Conservation (phyloP, 352 stramenopile species). For the Pythium vanterpoolii region DNA sequence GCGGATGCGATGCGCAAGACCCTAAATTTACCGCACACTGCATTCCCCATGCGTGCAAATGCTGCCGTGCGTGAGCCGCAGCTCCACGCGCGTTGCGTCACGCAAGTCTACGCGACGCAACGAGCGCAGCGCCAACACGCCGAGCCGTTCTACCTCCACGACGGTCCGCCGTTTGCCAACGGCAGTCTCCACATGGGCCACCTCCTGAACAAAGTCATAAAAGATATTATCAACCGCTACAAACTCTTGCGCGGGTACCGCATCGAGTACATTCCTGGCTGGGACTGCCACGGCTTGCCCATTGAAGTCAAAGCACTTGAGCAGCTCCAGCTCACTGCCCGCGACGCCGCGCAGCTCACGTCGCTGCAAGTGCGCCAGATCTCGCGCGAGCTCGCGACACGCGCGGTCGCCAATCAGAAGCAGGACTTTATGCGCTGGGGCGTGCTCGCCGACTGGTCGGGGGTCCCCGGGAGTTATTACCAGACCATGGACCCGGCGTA, state of each 20-base stretch:
- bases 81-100: constrained; percentile 64
- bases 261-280: constrained; percentile 96
- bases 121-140: constrained; percentile 11
- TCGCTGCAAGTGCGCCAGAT: constrained; percentile 91
- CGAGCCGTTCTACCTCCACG: constrained; percentile 93
- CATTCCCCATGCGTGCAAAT: constrained; percentile 97
- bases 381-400: constrained; percentile 90
- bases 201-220: constrained; percentile 91
- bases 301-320: constrained; percentile 99
- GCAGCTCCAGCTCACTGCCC: constrained; percentile 83
- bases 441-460: constrained; percentile 84
- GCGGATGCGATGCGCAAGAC: constrained; percentile 83
- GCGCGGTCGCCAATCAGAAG: constrained; percentile 92
- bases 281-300: constrained; percentile 98
- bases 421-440: constrained; percentile 94
- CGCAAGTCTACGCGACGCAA: constrained; percentile 55
- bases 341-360: constrained; percentile 46
- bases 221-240: constrained; percentile 98
- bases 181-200: constrained; percentile 98
- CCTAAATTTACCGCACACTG: constrained; percentile 94
- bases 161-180: constrained; percentile 99
- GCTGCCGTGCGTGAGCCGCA: constrained; percentile 73
- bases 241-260: constrained; percentile 93
- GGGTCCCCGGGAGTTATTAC: constrained; percentile 87
- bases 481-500: constrained; percentile 94